Evolutionary conservation across 2,329 filamentous ascomycete species (phyloP), one percentile per base, ranked within the genome.

Genomic region (Botryosphaeria agaves): DNA sequence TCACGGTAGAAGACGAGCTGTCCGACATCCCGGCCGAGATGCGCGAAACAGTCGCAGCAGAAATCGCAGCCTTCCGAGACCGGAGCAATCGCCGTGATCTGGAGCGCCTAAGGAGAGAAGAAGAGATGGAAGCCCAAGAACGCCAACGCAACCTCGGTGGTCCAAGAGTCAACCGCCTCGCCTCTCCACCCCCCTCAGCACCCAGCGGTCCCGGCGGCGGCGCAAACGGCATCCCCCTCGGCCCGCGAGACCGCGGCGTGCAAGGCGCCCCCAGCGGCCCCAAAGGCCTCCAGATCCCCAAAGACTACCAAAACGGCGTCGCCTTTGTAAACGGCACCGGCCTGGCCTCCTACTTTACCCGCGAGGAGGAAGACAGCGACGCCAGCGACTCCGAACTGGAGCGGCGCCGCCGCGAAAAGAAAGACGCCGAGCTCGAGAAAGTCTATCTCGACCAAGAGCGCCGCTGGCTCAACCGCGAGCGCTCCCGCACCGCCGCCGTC

Each of bases 1-100:
- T 93, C 18, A 74, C 76, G 1, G 47, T 79, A 31, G 89, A 98
- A 38, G 91, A 98, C 46, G 89, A 98, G 47, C 64, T 98, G 26
- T 77, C 85, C 14, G 89, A 98, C 45, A 94, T 98, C 28, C 89
- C 89, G 0, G 77, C 82, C 1, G 89, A 95, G 49, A 91, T 93
- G 83, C 76, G 89, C 15, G 89, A 92, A 49, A 85, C 83, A 0
- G 89, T 98, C 11, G 82, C 89, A 0, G 77, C 77, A 34, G 91
- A 98, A 51, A 98, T 98, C 44, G 76, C 83, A 0, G 81, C 85
- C 0, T 98, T 98, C 61, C 70, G 89, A 39, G 89, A 98, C 41
- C 70, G 87, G 14, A 94, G 87, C 42, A 93, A 75, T 35, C 73
- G 79, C 36, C 69, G 87, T 23, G 89, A 98, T 47, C 59, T 91